These are phyloP conservation scores for Kondoa subrosea DNA, from an alignment of 768 basidiomycete genomes.

Conservation along the genomic window DNA sequence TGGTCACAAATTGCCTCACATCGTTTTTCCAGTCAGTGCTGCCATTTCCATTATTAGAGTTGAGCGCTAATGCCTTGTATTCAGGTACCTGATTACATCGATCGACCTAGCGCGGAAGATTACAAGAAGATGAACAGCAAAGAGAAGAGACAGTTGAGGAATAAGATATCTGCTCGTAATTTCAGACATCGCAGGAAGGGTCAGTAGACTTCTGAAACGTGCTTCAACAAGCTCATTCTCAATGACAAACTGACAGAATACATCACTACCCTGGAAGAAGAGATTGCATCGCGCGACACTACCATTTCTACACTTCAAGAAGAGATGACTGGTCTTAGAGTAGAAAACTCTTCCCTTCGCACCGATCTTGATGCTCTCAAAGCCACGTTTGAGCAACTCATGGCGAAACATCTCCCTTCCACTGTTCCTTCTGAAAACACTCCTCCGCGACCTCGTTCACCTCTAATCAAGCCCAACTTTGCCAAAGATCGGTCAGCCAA, in stretches of 20 bases:
- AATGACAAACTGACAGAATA: constrained; percentile 46
- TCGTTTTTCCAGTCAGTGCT: constrained; percentile 7
- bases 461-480: constrained; percentile 29
- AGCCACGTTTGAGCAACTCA: constrained; percentile 28
- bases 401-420: constrained; percentile 22
- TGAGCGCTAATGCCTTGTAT: no score
- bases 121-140: constrained; percentile 89
- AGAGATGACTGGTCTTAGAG: constrained; percentile 21
- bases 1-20: constrained; percentile 4
- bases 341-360: constrained; percentile 23
- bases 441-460: constrained; percentile 9
- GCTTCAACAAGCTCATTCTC: no score
- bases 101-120: constrained; percentile 66
- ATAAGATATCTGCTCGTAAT: constrained; percentile 91
- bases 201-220: no score
- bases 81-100: constrained; percentile 28
- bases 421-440: not conserved
- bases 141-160: constrained; percentile 86
- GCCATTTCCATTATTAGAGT: no score
- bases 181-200: constrained; percentile 91
- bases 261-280: constrained; percentile 78
- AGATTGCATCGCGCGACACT: constrained; percentile 79
- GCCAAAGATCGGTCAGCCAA: constrained; percentile 31
- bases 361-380: constrained; percentile 35
- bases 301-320: constrained; percentile 41